Base-by-base conservation (phyloP, 768 basidiomycete genomes). In the Termitomyces sp. region DNA sequence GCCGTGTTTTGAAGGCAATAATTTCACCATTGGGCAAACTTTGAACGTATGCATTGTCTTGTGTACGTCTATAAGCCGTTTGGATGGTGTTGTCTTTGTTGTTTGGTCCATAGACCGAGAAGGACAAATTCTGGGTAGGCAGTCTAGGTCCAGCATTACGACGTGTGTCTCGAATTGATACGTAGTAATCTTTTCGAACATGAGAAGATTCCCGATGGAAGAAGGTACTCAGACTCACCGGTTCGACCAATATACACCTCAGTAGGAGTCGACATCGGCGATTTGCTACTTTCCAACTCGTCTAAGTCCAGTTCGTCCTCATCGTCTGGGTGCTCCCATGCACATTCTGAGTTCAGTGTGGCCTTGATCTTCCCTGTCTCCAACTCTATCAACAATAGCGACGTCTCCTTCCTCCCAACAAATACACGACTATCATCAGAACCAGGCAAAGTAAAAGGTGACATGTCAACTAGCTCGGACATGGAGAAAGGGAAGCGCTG, bases 51-150 rank as follows among this genome's bases (percentile, higher is more conserved):
- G 78, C 73, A 58, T 87, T 81, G 69, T 97, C 94, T 38, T 85
- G 84, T 1, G 91, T 89, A 37, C 80, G 85, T 7, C 78, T 80
- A 75, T 96, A 98, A 10, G 82, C 69, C 5, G 83, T 73, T 66
- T 96, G 95, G 12, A 86, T 65, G 8, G 81, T 73, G 61, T 81
- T 83, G 68, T 95, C 92, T 70, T 89, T 86, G 66, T 89, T 93
- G 69, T 95, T 95, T 5, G 96, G 94, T 0, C 94, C 92, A 69
- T 98, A 98, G 0, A 87, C 84, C 0, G 95, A 96, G 71, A 95
- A 97, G 0, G 87, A 85, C 16, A 98, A 81, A 53, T 90, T 90
- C 64, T 98, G 96, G 12, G 84, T 75, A 21, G 79, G 82, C 6
- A 79, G 66, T 17, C 64, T 59, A 4, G 68, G 67, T 29, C 59